These are phyloP conservation scores for Ogataea pini DNA, from an alignment of 805 yeast species.

Conservation along the genomic window DNA sequence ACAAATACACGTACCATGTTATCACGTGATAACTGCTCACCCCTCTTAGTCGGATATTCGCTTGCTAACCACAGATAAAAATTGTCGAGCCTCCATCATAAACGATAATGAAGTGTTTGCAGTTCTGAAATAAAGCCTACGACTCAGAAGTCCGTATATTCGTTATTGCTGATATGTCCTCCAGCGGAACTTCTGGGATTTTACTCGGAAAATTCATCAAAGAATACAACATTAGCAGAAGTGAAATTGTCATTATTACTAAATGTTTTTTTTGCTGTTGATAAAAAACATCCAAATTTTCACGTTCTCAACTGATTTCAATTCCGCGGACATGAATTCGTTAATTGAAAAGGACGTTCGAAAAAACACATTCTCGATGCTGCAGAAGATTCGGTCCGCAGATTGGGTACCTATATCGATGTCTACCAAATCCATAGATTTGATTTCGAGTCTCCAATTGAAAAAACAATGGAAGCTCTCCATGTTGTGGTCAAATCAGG, in stretches of 20 bases:
- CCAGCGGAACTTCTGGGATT: slow-evolving; percentile 50
- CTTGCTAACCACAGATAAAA: too few relatives aligned
- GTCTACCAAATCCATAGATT: slow-evolving; percentile 58
- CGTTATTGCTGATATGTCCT: slow-evolving; percentile 52
- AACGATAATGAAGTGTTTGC: slow-evolving; percentile 48
- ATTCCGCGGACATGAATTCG: slow-evolving; percentile 22
- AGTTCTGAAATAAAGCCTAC: slow-evolving; percentile 47
- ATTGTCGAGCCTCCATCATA: too few relatives aligned
- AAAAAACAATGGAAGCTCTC: slow-evolving; percentile 58
- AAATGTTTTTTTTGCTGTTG: slow-evolving; percentile 42
- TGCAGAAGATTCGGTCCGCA: slow-evolving; percentile 39
- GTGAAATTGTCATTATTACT: slow-evolving; percentile 53
- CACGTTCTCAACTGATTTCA: slow-evolving; percentile 21
- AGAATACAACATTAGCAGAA: slow-evolving; percentile 52
- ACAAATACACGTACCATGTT: too few relatives aligned
- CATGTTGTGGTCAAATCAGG: slow-evolving; percentile 53
- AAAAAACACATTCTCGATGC: slow-evolving; percentile 50
- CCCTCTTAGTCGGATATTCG: too few relatives aligned
- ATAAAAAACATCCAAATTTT: slow-evolving; percentile 15
- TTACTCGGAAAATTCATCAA: slow-evolving; percentile 56
- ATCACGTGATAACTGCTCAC: too few relatives aligned
- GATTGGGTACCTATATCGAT: slow-evolving; percentile 56
- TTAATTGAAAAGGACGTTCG: slow-evolving; percentile 43
- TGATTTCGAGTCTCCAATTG: slow-evolving; percentile 48
- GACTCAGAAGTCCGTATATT: slow-evolving; percentile 50